Evolutionary conservation across 192 early-diverging fungal species (phyloP), one percentile per base, ranked within the genome.

Genomic region (Backusella westeae): DNA sequence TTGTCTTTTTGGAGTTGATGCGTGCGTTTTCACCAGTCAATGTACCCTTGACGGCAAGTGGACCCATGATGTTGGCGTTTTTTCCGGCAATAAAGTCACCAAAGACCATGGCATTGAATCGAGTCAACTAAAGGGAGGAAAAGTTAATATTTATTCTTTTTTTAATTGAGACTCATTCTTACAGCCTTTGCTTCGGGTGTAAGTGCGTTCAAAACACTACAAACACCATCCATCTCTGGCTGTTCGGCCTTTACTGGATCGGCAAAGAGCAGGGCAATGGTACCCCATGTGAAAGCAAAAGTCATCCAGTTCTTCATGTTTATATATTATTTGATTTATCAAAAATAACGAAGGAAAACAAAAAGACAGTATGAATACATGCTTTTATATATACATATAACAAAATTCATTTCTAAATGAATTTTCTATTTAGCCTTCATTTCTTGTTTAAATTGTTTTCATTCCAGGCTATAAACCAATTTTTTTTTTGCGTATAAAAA

Each of bases 51-150:
- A 69, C 38, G 1, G 68, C 34, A 7, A 69, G 36, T 23, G 68
- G 68, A 6, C 68, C 68, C 38, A 41, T 35, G 14, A 38, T 23
- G 1, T 38, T 69, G 12, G 38, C 34, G 8, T 69, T 38, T 69
- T 23, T 69, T 39, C 68, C 68, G 7, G 68, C 36, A 23, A 41
- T 69, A 69, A 69, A 69, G 8, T 69, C 68, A 5, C 38, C n/a
- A 69, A 69, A 69, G 19, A 69, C 35, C 21, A 69, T 21, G 9
- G 35, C 68, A 69, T 69, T 69, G 21, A 69, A 69, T 14, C 19
- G 34, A 10, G 68, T 38, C 8, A 69, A 9, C 68, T 69, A 69
- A 21, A n/a, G 32, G 1, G 32, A 7, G 10, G 23, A 14, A 7
- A 35, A 26, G n/a, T 1, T 10, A 38, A 41, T 35, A 38, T n/a